These are phyloP conservation scores for Stachybotrys echinatus DNA, from an alignment of 2,329 filamentous ascomycete species.

Conservation along the genomic window DNA sequence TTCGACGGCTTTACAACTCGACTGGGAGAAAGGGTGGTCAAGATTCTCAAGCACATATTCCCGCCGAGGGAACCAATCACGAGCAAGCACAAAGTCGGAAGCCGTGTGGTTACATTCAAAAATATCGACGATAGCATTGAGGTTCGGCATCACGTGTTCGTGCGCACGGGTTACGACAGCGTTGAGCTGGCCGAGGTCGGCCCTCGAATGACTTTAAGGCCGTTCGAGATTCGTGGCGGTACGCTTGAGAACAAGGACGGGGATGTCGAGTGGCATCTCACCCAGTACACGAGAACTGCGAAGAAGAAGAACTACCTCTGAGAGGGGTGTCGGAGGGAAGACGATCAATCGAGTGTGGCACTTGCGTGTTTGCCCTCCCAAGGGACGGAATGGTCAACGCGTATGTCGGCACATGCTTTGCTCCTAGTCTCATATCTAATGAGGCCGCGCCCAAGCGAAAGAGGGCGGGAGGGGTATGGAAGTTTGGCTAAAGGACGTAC, in stretches of 20 bases:
- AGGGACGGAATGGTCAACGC: too few species aligned
- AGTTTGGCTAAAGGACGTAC: too few species aligned
- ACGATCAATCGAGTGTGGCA: too few species aligned
- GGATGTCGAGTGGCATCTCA: conserved; percentile 94
- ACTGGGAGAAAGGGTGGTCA: conserved; percentile 76
- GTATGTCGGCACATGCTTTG: too few species aligned
- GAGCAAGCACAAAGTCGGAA: conserved; percentile 71
- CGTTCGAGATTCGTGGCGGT: conserved; percentile 88
- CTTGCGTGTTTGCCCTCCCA: too few species aligned
- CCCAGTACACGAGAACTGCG: conserved; percentile 88
- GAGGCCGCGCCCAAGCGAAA: too few species aligned
- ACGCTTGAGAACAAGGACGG: conserved; percentile 93
- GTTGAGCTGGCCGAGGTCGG: conserved; percentile 88
- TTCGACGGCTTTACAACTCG: conserved; percentile 88
- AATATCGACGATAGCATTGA: conserved; percentile 94
- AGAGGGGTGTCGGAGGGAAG: neutral
- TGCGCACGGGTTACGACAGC: conserved; percentile 83
- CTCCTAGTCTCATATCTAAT: too few species aligned
- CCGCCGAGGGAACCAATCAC: conserved; percentile 78
- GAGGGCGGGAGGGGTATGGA: too few species aligned
- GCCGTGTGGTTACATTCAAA: conserved; percentile 86
- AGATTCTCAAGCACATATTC: conserved; percentile 90
- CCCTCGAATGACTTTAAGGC: conserved; percentile 92
- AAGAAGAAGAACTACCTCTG: conserved; percentile 94
- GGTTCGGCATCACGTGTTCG: conserved; percentile 78